Percentiles rank a stretch among this genome's conserved stretches.
Evolutionary conservation across 2,329 filamentous ascomycete genomes (phyloP).

Genomic region (Penicillium sp.): DNA sequence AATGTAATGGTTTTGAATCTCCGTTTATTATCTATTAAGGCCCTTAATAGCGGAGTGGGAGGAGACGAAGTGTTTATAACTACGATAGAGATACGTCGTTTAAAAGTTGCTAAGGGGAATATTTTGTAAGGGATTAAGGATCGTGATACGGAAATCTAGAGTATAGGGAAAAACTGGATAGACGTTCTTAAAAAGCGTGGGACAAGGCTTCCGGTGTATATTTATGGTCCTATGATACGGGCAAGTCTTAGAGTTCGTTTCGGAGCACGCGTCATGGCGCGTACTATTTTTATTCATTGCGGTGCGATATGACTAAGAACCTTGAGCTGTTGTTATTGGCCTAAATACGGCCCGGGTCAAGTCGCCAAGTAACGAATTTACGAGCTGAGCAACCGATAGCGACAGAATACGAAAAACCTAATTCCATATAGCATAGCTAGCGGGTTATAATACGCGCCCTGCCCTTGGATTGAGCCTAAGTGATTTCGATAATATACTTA

Average conservation of each 20-base stretch:
- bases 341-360: background rate
- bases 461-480: background rate
- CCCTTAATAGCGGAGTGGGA: constrained; percentile 16
- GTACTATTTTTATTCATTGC: background rate
- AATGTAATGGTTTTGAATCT: constrained; percentile 22
- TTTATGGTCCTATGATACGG: background rate
- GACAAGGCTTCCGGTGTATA: background rate
- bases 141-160: constrained; percentile 6
- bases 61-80: constrained; percentile 17
- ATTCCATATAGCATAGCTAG: background rate
- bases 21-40: constrained; percentile 9
- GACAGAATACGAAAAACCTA: background rate
- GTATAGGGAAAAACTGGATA: background rate
- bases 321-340: background rate
- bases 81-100: constrained; percentile 7
- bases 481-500: background rate
- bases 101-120: background rate
- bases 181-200: background rate
- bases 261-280: background rate
- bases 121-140: background rate
- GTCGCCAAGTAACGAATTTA: background rate
- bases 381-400: background rate
- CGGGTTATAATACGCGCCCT: background rate
- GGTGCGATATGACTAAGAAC: background rate
- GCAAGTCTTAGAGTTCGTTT: background rate